phyloP scores from a whole-genome alignment of 2,329 filamentous ascomycete species.

The Exophiala viscosa region DNA sequence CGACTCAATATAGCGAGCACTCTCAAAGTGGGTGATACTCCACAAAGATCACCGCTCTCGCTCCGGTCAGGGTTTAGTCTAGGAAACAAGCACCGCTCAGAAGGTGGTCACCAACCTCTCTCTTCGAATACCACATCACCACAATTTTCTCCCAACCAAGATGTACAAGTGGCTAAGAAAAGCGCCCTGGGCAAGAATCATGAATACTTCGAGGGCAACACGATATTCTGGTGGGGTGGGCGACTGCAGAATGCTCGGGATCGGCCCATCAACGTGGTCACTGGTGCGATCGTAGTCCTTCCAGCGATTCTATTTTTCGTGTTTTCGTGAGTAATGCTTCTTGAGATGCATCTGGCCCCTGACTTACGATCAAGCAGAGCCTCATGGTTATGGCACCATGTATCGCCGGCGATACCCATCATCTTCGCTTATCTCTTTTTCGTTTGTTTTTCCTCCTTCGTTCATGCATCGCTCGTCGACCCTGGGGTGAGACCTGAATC shows the following conservation, averaged over 20 bases:
- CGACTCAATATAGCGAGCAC: constrained; percentile 59
- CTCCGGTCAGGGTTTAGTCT: constrained; percentile 73
- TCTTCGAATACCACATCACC: constrained; percentile 76
- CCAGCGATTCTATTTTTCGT: constrained; percentile 79
- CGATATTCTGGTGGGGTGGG: constrained; percentile 80
- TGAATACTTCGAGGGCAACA: constrained; percentile 92
- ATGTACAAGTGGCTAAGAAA: constrained; percentile 32
- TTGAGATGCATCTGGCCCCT: constrained; percentile 23
- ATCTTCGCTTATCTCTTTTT: constrained; percentile 88
- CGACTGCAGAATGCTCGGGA: constrained; percentile 84
- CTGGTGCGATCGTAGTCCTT: constrained; percentile 72
- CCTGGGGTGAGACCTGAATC: constrained; percentile 68
- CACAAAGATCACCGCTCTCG: constrained; percentile 69
- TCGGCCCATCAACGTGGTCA: constrained; percentile 83
- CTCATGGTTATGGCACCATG: constrained; percentile 77
- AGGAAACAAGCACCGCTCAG: constrained; percentile 54
- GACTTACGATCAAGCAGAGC: constrained; percentile 47
- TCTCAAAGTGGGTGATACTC: constrained; percentile 56
- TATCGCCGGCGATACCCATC: constrained; percentile 85
- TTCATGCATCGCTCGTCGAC: constrained; percentile 88
- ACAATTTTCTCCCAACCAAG: constrained; percentile 53
- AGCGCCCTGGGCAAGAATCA: constrained; percentile 66
- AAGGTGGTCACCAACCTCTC: constrained; percentile 72
- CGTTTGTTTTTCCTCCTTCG: constrained; percentile 85
- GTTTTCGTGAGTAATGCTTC: constrained; percentile 59